Evolutionary conservation across 768 basidiomycete genomes (phyloP), one percentile per base, ranked within the genome.

Genomic region (Lyophyllum semitale): DNA sequence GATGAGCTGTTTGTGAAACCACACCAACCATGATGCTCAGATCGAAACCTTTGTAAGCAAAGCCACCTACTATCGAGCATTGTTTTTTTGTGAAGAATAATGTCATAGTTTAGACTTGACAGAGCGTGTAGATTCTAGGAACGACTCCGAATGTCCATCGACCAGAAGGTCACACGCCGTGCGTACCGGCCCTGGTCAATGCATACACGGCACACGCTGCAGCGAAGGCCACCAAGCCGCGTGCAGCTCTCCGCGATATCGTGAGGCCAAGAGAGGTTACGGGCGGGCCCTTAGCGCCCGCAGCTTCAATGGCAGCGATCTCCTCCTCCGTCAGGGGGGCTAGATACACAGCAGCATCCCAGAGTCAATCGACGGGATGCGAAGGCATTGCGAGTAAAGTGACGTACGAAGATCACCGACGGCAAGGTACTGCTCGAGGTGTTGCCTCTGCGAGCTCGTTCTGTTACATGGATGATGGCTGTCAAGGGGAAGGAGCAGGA

Each of bases 401-500:
- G 23, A 58, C 69, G 25, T 58, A 75, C 77, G 65, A 11, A 79
- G 73, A 55, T 92, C 86, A 3, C 78, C 84, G 7, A 84, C 82
- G 2, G 73, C 84, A 38, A 91, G 73, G 63, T 92, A 92, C 59
- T 89, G 83, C 59, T 84, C 68, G 37, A 92, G 73, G 47, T 84
- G 84, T 38, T 82, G 73, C 55, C 79, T 81, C 51, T 66, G 87
- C 1, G 80, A 80, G 52, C 83, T 85, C 15, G 87, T 89, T 6
- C 86, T 87, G 44, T 15, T n/a, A 50, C 23, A 18, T 13, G 26
- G n/a, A 26, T 8, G 32, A 29, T 30, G 27, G 12, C 40, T 6
- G 17, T 22, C 15, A 23, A 20, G 6, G 38, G 26, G 43, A 13
- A 18, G 30, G 6, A 41, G 26, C 45, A 13, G 22, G 30, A 40